Evolutionary conservation across 805 yeast genomes (phyloP).

Genomic region (Sugiyamaella americana): DNA sequence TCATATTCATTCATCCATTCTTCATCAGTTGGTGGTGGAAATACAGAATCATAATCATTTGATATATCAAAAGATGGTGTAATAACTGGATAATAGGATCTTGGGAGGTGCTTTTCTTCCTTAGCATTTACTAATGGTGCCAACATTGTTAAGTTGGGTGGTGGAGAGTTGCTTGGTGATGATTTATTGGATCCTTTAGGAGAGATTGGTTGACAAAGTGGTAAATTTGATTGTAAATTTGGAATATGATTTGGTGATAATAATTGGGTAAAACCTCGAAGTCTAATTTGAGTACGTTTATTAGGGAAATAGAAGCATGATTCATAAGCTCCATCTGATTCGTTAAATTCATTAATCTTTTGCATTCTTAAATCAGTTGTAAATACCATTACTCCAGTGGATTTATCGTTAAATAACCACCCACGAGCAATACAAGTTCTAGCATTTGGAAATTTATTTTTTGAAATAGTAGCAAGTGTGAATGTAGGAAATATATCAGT

Average conservation of each 20-base stretch:
- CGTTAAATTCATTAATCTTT: constrained; percentile 45
- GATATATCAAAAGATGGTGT: constrained; percentile 15
- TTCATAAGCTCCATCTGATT: constrained; percentile 52
- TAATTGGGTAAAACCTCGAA: constrained; percentile 58
- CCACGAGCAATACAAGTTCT: constrained; percentile 71
- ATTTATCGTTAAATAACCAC: constrained; percentile 62
- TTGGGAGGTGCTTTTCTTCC: constrained; percentile 2
- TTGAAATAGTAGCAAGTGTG: constrained; percentile 57
- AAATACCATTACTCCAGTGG: constrained; percentile 60
- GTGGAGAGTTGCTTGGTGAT: not conserved
- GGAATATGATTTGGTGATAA: constrained; percentile 31
- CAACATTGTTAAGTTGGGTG: constrained; percentile 1
- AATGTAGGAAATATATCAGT: constrained; percentile 55
- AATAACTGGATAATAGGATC: constrained; percentile 17
- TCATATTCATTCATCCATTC: constrained; percentile 66
- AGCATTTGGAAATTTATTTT: constrained; percentile 49
- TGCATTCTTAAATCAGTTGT: constrained; percentile 67
- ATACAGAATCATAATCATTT: constrained; percentile 6
- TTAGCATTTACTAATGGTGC: constrained; percentile 4
- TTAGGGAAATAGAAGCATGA: constrained; percentile 68
- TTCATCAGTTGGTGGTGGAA: constrained; percentile 44
- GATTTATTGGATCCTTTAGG: constrained; percentile 2
- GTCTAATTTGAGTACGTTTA: constrained; percentile 61
- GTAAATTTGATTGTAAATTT: constrained; percentile 8
- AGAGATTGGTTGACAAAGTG: constrained; percentile 14